Evolutionary conservation across 768 basidiomycete genomes (phyloP).

Genomic region (Fistulinella prunicolor): DNA sequence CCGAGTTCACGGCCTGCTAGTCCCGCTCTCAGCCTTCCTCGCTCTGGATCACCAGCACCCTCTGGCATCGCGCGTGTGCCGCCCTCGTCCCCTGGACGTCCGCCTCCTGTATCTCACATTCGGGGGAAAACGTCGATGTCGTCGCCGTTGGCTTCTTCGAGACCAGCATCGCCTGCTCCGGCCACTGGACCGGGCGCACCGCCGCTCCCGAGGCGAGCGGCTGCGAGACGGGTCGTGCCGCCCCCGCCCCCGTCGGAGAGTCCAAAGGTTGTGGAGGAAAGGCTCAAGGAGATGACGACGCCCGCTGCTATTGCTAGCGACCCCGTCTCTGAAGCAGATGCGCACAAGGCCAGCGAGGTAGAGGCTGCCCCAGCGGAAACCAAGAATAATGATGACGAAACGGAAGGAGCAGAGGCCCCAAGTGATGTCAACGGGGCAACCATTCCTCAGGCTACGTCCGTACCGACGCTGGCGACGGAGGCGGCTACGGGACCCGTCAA

Average conservation of each 20-base stretch:
- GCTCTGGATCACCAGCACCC: conserved; percentile 23
- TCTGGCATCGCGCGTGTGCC: conserved; percentile 2
- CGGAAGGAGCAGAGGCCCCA: not conserved
- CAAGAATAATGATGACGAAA: too few relatives aligned
- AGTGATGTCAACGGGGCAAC: not conserved
- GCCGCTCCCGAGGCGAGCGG: conserved; percentile 64
- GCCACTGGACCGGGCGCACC: conserved; percentile 35
- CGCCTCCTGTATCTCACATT: conserved; percentile 2
- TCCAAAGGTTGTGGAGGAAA: not conserved
- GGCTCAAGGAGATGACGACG: conserved; percentile 5
- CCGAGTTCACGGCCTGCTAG: conserved; percentile 31
- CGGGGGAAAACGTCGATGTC: conserved; percentile 16
- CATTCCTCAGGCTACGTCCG: not conserved
- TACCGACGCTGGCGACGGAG: not conserved
- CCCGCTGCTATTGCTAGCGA: not conserved
- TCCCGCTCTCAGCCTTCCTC: conserved; percentile 24
- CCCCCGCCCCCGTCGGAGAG: conserved; percentile 22
- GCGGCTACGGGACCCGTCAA: not conserved
- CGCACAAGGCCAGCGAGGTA: not conserved
- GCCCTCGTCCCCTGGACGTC: conserved; percentile 13
- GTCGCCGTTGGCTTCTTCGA: conserved; percentile 35
- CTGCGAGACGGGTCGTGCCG: conserved; percentile 43
- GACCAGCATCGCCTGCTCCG: conserved; percentile 36
- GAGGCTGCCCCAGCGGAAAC: too few relatives aligned
- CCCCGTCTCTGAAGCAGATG: not conserved